Conservation (phyloP, 1,284 basidiomycete species). For the Moesziomyces sp. region DNA sequence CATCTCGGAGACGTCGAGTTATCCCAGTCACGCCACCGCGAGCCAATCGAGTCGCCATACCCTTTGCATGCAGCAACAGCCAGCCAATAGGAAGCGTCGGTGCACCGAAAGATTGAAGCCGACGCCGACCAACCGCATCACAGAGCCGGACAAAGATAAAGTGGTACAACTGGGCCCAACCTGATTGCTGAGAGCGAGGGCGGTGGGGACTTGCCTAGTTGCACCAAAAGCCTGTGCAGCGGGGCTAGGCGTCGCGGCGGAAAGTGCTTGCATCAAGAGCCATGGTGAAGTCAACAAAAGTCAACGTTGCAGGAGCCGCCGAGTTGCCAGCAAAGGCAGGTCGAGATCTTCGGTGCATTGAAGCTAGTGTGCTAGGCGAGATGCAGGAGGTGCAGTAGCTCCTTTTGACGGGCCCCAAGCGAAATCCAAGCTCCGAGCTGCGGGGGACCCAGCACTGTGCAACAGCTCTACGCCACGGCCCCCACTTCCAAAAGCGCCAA, state of each 20-base stretch:
- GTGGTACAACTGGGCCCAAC: too few relatives aligned
- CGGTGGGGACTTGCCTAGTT: constrained; percentile 2
- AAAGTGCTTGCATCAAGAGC: too few relatives aligned
- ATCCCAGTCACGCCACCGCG: constrained; percentile 8
- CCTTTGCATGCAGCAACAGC: background rate
- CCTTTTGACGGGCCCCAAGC: constrained; percentile 9
- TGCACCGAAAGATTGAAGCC: constrained; percentile 6
- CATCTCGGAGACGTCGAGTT: constrained; percentile 4
- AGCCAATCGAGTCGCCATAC: too few relatives aligned
- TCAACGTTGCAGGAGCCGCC: too few relatives aligned
- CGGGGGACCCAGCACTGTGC: background rate
- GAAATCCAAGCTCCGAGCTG: constrained; percentile 1
- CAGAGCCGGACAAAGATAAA: background rate
- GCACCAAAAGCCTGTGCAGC: too few relatives aligned
- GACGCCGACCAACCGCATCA: background rate
- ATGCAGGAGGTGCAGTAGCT: constrained; percentile 27
- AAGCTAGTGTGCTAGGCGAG: constrained; percentile 4
- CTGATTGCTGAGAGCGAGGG: constrained; percentile 5
- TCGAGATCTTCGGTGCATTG: constrained; percentile 24
- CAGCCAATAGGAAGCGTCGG: constrained; percentile 6
- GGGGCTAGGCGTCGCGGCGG: too few relatives aligned
- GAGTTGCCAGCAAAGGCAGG: constrained; percentile 8
- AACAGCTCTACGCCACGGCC: background rate
- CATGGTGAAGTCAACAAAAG: too few relatives aligned
- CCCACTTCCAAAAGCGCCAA: background rate